Evolutionary conservation across 768 basidiomycete genomes (phyloP), one percentile per base, ranked within the genome.

Genomic region (Lanmaoa pseudosensibilis): DNA sequence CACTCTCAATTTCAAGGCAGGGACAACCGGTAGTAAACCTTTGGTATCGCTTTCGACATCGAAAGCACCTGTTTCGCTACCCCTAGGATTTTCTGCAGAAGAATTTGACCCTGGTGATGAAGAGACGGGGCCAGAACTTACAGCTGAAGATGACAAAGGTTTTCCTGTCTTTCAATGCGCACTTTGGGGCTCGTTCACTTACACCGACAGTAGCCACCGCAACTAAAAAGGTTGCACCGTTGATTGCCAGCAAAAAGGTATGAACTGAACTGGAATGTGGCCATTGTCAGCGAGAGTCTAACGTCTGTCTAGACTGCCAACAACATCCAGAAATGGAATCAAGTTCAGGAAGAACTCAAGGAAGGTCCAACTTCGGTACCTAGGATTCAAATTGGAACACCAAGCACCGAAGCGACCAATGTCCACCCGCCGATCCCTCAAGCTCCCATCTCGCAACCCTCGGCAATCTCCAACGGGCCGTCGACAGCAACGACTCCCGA

Each of bases 321-420:
- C 70, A 94, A 94, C 65, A 98, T 99, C 68, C 87, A 82, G 65
- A 98, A 98, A 70, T 99, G 96, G 97, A 98, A 95, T 69, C 88
- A 88, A 75, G 92, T 95, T 11, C 92, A 96, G 73, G 88, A 88
- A 73, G 95, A 94, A 65, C 80, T 97, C 48, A 83, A 81, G 36
- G 78, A 83, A 57, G 72, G 77, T 41, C 54, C 74, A 33, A 67
- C 65, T 57, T 44, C 66, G 48, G 66, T 55, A 39, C 55, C 69
- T 39, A 69, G 51, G 46, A 54, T 59, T 27, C 60, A 52, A 38
- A 41, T 37, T 41, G 60, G 25, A 16, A 18, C 52, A 4, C 18
- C 66, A 33, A 55, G 10, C 40, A 37, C 57, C 2, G 59, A 69
- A 52, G 53, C 38, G 21, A 43, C 23, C 5, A 32, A 9, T 25